Conservation (phyloP, 257 asterid genomes). For the Schizonepeta tenuifolia region DNA sequence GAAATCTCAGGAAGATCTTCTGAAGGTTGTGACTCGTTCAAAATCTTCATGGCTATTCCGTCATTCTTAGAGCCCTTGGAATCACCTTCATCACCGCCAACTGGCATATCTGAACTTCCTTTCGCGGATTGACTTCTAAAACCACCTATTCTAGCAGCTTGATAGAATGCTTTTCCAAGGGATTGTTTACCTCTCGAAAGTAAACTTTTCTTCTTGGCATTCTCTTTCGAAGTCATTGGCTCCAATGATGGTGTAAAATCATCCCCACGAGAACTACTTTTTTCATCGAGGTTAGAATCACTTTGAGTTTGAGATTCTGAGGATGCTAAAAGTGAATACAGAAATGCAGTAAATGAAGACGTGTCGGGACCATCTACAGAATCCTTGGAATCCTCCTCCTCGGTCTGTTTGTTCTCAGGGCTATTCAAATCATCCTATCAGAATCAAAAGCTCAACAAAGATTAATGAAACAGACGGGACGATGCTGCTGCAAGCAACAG, state of each 20-base stretch:
- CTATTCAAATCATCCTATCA: conserved; percentile 54
- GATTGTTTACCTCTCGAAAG: conserved; percentile 78
- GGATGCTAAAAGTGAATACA: conserved; percentile 73
- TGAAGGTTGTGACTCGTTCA: conserved; percentile 39
- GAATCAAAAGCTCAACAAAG: conserved; percentile 21
- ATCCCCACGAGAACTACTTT: conserved; percentile 40
- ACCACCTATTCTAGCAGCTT: conserved; percentile 71
- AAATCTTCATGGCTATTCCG: conserved; percentile 52
- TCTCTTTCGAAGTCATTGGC: conserved; percentile 53
- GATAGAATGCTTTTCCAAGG: conserved; percentile 65
- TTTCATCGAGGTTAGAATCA: conserved; percentile 37
- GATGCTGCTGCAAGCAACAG: neutral
- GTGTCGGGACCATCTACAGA: conserved; percentile 87
- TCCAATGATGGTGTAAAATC: conserved; percentile 48
- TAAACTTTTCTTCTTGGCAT: conserved; percentile 64
- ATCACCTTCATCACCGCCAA: conserved; percentile 42
- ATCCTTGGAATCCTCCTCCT: conserved; percentile 53
- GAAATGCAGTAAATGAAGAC: conserved; percentile 87
- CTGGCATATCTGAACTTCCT: conserved; percentile 51
- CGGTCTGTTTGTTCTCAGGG: conserved; percentile 54
- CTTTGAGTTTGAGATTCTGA: conserved; percentile 55
- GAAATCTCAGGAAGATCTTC: conserved; percentile 72
- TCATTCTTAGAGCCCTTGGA: conserved; percentile 43
- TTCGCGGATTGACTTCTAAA: conserved; percentile 60
- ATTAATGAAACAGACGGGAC: neutral